phyloP scores from a whole-genome alignment of 495 filamentous ascomycete species.

The Gamarada debralockiae region DNA sequence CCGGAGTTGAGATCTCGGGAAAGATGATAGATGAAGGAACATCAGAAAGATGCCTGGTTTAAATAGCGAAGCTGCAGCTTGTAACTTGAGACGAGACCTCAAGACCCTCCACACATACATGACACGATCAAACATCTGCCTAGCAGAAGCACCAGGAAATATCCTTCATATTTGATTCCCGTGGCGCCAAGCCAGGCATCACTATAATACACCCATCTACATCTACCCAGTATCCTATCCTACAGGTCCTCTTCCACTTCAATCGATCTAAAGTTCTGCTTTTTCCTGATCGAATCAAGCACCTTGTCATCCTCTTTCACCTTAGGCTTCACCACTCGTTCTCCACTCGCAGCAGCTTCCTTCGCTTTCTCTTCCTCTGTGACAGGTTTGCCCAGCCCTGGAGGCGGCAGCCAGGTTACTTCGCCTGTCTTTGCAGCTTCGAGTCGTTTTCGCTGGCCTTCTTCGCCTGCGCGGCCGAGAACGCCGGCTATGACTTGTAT shows the following conservation, averaged over 20 bases:
- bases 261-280: neutral
- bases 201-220: no score
- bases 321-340: neutral
- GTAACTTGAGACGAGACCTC: no score
- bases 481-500: slow-evolving; percentile 79
- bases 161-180: no score
- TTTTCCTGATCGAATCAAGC: neutral
- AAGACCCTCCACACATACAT: no score
- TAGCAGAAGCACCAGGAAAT: no score
- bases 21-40: no score
- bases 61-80: no score
- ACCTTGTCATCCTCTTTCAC: neutral
- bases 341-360: neutral
- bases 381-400: slow-evolving; percentile 11
- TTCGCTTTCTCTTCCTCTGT: neutral
- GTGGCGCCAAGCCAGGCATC: no score
- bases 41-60: no score
- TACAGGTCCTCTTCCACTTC: neutral
- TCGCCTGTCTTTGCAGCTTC: slow-evolving; percentile 52
- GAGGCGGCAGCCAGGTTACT: slow-evolving; percentile 21
- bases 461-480: slow-evolving; percentile 78
- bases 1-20: no score
- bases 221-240: neutral
- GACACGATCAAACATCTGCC: no score
- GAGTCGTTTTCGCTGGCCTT: slow-evolving; percentile 64